Evolutionary conservation across 257 asterid species (phyloP).

Genomic region (Catharanthus roseus): DNA sequence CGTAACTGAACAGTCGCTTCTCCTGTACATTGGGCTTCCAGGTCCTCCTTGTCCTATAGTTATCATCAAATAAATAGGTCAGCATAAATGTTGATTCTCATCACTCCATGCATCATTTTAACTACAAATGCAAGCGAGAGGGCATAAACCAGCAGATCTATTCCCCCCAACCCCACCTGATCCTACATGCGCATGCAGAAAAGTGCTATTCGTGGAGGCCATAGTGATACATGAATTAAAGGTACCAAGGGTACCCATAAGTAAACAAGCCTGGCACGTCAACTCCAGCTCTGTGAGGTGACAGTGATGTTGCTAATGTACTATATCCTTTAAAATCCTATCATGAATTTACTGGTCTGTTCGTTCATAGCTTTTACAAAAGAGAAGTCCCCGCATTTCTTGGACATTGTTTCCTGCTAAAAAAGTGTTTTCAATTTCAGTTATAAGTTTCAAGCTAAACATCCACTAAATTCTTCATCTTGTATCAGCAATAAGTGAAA

Average conservation of each 20-base stretch:
- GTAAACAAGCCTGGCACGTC: too few species aligned
- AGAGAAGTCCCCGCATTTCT: not conserved
- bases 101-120: not conserved
- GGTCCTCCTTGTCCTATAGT: constrained; percentile 61
- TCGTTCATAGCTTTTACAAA: not conserved
- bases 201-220: too few species aligned
- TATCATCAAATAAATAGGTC: constrained; percentile 15
- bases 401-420: not conserved
- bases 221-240: too few species aligned
- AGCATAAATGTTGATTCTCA: constrained; percentile 14
- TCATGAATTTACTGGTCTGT: not conserved
- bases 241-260: not conserved
- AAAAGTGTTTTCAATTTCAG: not conserved
- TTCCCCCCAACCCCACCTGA: too few species aligned
- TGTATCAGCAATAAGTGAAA: not conserved
- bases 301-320: too few species aligned
- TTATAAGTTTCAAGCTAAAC: not conserved
- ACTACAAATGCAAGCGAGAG: not conserved
- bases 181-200: too few species aligned
- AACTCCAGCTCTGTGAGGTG: not conserved
- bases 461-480: not conserved
- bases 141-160: not conserved
- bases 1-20: constrained; percentile 87
- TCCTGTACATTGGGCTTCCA: constrained; percentile 96
- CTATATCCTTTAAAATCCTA: too few species aligned